Percentiles rank a stretch among this genome's conserved stretches.
These are phyloP conservation scores for Penicillium nordicum DNA, from an alignment of 2,329 filamentous ascomycete genomes.

Conservation along the genomic window DNA sequence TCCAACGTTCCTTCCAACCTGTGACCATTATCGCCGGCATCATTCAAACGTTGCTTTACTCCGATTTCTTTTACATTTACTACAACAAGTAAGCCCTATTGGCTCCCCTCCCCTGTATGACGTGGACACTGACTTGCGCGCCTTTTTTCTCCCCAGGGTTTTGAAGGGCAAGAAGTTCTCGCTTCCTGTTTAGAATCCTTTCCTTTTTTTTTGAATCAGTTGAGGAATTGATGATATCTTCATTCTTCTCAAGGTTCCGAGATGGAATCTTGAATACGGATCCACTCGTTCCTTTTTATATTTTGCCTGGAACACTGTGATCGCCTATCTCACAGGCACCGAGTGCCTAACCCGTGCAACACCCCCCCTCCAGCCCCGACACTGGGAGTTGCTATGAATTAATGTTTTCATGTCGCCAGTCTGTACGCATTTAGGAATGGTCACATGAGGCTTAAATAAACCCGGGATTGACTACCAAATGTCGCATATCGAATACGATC, in stretches of 20 bases:
- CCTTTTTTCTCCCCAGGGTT: constrained; percentile 45
- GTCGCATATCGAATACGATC: not conserved
- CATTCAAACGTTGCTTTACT: constrained; percentile 91
- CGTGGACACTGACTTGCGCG: constrained; percentile 1
- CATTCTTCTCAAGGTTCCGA: not conserved
- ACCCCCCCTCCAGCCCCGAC: not conserved
- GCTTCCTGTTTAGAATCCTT: constrained; percentile 63
- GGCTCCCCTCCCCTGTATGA: too few species aligned
- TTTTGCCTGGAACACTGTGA: not conserved
- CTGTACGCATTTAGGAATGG: not conserved
- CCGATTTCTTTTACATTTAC: constrained; percentile 99
- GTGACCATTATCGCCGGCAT: constrained; percentile 87
- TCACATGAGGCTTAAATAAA: not conserved
- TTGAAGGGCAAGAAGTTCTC: constrained; percentile 87
- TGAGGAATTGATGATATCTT: not conserved
- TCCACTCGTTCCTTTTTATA: not conserved
- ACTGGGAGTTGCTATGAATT: not conserved
- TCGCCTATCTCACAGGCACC: not conserved
- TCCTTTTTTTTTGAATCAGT: not conserved
- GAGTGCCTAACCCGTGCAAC: not conserved
- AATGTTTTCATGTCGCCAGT: constrained; percentile 4
- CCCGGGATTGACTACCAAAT: not conserved
- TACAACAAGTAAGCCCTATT: constrained; percentile 74
- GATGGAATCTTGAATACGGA: not conserved
- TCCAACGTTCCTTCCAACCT: constrained; percentile 77